These are phyloP conservation scores for Solanum chiquidenum DNA, from an alignment of 257 asterid genomes.

Conservation along the genomic window DNA sequence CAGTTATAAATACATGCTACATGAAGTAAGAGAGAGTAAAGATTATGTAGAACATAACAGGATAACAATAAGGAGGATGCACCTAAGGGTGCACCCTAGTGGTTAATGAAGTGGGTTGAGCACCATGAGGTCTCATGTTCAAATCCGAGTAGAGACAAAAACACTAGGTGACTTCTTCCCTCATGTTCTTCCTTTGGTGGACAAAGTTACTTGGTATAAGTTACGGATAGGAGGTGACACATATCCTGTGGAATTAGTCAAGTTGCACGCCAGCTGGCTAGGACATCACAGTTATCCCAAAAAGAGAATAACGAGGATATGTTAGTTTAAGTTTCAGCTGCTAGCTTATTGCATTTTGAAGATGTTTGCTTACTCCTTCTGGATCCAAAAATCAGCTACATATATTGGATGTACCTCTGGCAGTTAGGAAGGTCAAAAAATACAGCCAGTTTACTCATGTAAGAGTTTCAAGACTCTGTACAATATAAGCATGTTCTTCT, in stretches of 20 bases:
- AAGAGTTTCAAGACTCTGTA: background rate
- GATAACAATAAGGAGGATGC: background rate
- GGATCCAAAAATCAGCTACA: background rate
- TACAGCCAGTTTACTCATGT: background rate
- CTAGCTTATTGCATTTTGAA: background rate
- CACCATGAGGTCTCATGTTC: background rate
- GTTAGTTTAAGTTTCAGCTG: background rate
- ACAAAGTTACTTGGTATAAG: background rate
- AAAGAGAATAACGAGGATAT: background rate
- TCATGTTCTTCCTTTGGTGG: background rate
- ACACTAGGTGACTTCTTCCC: background rate
- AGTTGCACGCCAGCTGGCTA: background rate
- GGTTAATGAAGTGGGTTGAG: background rate
- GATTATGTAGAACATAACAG: background rate
- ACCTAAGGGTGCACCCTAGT: background rate
- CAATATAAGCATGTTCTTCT: background rate
- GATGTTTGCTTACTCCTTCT: background rate
- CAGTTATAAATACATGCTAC: background rate
- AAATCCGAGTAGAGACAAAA: background rate
- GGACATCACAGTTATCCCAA: background rate
- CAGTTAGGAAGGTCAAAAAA: background rate
- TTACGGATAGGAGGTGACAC: background rate
- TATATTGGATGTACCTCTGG: background rate
- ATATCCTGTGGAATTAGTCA: background rate
- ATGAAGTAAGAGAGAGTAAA: background rate